These are phyloP conservation scores for Didymella lethalis DNA, from an alignment of 2,329 filamentous ascomycete species.

Conservation along the genomic window DNA sequence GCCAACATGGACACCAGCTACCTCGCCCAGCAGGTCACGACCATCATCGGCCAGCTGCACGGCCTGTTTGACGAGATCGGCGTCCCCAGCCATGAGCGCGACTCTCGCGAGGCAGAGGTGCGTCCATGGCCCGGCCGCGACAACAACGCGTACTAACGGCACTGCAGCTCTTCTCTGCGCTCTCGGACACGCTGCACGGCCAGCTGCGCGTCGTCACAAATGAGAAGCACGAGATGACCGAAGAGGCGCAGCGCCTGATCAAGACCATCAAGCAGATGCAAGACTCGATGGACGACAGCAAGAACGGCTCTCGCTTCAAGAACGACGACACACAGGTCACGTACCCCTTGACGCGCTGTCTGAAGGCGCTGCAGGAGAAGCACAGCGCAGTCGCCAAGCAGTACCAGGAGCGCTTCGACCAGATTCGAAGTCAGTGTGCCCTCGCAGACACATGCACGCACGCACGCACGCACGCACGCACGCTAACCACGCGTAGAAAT, in stretches of 20 bases:
- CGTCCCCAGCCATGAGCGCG: constrained; percentile 90
- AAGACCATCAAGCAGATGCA: constrained; percentile 94
- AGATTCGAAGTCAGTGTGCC: constrained; percentile 80
- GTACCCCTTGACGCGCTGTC: constrained; percentile 81
- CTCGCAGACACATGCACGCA: neutral
- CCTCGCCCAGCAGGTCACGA: constrained; percentile 92
- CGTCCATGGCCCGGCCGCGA: constrained; percentile 1
- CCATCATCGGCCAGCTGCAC: constrained; percentile 91
- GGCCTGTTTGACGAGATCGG: constrained; percentile 97
- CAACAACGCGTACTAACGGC: constrained; percentile 23
- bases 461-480: neutral
- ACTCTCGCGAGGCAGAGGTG: constrained; percentile 88
- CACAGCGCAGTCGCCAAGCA: constrained; percentile 79
- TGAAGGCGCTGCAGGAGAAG: constrained; percentile 84
- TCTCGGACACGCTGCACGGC: constrained; percentile 90
- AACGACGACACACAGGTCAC: constrained; percentile 78
- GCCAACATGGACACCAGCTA: constrained; percentile 84
- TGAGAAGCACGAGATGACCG: constrained; percentile 90
- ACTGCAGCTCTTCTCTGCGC: constrained; percentile 81
- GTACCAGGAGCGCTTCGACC: constrained; percentile 91
- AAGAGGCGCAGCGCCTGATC: constrained; percentile 86
- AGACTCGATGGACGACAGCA: constrained; percentile 80
- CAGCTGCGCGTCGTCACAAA: constrained; percentile 84
- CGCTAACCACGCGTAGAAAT: constrained; percentile 68
- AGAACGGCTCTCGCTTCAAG: constrained; percentile 70